phyloP scores from a whole-genome alignment of 2,329 filamentous ascomycete species.

The Aspergillus ustus region DNA sequence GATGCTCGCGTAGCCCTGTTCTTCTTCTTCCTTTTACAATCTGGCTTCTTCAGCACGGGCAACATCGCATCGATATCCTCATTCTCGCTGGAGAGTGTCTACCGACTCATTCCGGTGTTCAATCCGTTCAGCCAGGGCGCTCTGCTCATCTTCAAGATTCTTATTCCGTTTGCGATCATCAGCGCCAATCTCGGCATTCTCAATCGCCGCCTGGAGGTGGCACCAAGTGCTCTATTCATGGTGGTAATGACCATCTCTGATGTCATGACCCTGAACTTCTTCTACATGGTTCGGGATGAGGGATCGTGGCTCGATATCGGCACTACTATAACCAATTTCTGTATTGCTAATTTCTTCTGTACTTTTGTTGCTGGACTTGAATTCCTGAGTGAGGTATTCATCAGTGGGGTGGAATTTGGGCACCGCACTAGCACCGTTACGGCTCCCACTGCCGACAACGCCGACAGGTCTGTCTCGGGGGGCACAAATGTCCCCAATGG shows the following conservation, averaged over 20 bases:
- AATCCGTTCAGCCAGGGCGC: slow-evolving; percentile 91
- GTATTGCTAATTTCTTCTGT: slow-evolving; percentile 85
- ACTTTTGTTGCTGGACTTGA: slow-evolving; percentile 90
- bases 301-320: slow-evolving; percentile 98
- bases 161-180: slow-evolving; percentile 91
- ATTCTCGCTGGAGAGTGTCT: slow-evolving; percentile 90
- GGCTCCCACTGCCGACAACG: slow-evolving; percentile 25
- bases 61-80: slow-evolving; percentile 94
- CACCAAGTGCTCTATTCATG: slow-evolving; percentile 91
- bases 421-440: slow-evolving; percentile 20
- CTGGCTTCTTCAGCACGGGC: slow-evolving; percentile 94
- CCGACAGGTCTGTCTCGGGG: slow-evolving; percentile 27
- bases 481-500: background rate
- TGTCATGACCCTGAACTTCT: slow-evolving; percentile 91
- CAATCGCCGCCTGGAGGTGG: slow-evolving; percentile 80
- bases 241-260: slow-evolving; percentile 90
- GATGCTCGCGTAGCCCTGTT: slow-evolving; percentile 89
- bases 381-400: slow-evolving; percentile 80
- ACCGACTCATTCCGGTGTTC: slow-evolving; percentile 86
- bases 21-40: slow-evolving; percentile 93
- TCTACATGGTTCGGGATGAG: slow-evolving; percentile 96
- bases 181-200: slow-evolving; percentile 93
- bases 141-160: slow-evolving; percentile 82
- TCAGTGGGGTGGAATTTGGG: slow-evolving; percentile 72
- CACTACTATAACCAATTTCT: slow-evolving; percentile 93